Evolutionary conservation across 768 basidiomycete species (phyloP), one percentile per base, ranked within the genome.

Genomic region (Lanmaoa rubissima): DNA sequence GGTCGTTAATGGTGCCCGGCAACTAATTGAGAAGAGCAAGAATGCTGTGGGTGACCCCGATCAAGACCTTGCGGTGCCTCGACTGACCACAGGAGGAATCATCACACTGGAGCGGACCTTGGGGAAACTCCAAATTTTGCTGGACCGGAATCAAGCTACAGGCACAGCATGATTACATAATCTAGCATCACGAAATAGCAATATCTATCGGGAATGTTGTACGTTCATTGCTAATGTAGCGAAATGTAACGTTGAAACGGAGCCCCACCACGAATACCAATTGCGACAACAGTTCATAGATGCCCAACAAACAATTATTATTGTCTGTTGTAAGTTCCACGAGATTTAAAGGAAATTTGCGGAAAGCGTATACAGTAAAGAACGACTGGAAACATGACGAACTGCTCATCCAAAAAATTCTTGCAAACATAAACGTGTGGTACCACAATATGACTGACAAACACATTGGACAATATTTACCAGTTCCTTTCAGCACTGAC

Each of bases 91-190:
- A n/a, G 92, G 92, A 44, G 88, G 90, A 2, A 86, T 89, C 54
- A 84, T 94, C 62, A 82, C 84, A 13, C 75, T 94, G 36, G 84
- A 88, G 71, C 82, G 90, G 75, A 91, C 85, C 58, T 75, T 94
- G 68, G 73, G 65, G 49, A 91, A 83, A 72, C 73, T 94, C 58
- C 82, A 87, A 59, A 69, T 59, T 39, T 68, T 87, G 19, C 65
- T 63, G 45, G 65, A 72, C 26, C 61, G 34, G 38, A 59, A 58
- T 49, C 61, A 61, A 39, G 47, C 32, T 26, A 47, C 41, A 14
- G 34, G 55, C 51, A 49, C 55, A 64, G 55, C 53, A 59, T 62
- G 54, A 65, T 52, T 53, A 44, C 59, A 49, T 3, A 38, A 58
- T 54, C 21, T 59, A 59, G 47, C 48, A 58, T 59, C 16, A 48